These are phyloP conservation scores for Daldinia childiae DNA, from an alignment of 495 filamentous ascomycete genomes.

Conservation along the genomic window DNA sequence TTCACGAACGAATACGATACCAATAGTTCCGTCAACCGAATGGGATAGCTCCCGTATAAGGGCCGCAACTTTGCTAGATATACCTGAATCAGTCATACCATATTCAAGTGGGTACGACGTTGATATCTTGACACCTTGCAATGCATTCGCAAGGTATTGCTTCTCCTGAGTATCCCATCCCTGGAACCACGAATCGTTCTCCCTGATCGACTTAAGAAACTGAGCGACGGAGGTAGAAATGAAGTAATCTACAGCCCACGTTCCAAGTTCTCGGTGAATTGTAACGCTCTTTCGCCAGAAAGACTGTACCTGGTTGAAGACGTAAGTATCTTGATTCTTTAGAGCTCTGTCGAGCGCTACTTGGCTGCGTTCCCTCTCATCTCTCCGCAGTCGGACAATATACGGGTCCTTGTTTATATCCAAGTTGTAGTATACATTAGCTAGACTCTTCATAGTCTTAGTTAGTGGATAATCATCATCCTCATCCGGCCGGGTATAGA, in stretches of 20 bases:
- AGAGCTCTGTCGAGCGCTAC: constrained; percentile 59
- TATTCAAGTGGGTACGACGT: constrained; percentile 37
- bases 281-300: constrained; percentile 61
- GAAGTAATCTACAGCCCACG: constrained; percentile 77
- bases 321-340: constrained; percentile 66
- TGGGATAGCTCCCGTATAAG: constrained; percentile 65
- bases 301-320: constrained; percentile 67
- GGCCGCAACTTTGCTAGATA: constrained; percentile 64
- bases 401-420: constrained; percentile 78
- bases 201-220: constrained; percentile 52
- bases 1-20: constrained; percentile 83
- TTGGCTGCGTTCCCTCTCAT: constrained; percentile 49
- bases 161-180: constrained; percentile 64
- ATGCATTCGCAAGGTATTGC: constrained; percentile 64
- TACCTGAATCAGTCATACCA: constrained; percentile 30
- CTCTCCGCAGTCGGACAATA: constrained; percentile 60
- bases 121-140: constrained; percentile 57
- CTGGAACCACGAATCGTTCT: constrained; percentile 45
- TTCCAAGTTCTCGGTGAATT: constrained; percentile 73
- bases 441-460: constrained; percentile 48
- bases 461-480: constrained; percentile 25
- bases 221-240: constrained; percentile 65
- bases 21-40: constrained; percentile 62
- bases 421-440: constrained; percentile 53
- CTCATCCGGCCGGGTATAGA: constrained; percentile 50